Conservation (phyloP, 106 monocot species). For the Platanthera guangdongensis region DNA sequence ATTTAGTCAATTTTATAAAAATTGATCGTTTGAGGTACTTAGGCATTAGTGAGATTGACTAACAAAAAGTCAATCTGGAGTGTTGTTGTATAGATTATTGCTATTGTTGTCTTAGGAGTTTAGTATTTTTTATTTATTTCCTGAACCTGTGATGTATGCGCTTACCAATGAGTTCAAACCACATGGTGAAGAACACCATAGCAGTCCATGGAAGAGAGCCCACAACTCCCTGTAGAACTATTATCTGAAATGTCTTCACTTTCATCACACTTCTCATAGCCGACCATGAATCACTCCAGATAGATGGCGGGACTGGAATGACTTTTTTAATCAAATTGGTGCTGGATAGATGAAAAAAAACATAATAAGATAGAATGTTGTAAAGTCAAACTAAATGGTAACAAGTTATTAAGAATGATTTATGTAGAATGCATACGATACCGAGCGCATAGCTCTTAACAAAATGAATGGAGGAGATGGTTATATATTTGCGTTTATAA, state of each 20-base stretch:
- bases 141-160: not conserved
- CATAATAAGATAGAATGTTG: not conserved
- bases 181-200: constrained; percentile 98
- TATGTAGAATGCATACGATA: no score
- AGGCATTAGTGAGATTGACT: no score
- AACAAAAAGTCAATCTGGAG: no score
- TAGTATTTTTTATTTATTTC: no score
- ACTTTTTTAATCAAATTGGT: constrained; percentile 28
- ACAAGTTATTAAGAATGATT: not conserved
- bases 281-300: constrained; percentile 53
- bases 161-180: constrained; percentile 97
- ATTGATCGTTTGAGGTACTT: no score
- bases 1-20: no score
- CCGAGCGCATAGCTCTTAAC: no score
- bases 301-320: constrained; percentile 16
- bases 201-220: constrained; percentile 93
- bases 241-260: constrained; percentile 89
- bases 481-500: no score
- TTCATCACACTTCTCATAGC: constrained; percentile 75
- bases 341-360: constrained; percentile 20
- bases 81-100: no score
- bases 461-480: no score
- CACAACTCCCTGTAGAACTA: constrained; percentile 87
- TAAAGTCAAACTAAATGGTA: not conserved
- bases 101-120: no score